A percentile compares a stretch with the other conserved stretches of the same genome.
phyloP scores from a whole-genome alignment of 2,329 filamentous ascomycete species.

The Cercospora citrullina region DNA sequence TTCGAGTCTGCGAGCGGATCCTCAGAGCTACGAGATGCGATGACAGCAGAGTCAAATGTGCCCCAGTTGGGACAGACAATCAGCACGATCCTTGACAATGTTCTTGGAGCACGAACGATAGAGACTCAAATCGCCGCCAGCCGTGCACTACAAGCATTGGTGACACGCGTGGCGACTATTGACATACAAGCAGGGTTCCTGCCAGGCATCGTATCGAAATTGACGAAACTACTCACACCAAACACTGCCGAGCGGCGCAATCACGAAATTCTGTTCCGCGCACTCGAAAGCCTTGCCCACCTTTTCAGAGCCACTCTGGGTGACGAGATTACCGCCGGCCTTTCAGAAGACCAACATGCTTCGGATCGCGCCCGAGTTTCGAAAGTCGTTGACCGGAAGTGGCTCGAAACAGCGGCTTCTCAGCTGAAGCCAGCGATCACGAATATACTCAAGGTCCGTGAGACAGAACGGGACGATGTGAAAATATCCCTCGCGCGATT shows the following conservation, averaged over 20 bases:
- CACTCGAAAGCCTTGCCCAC: conserved; percentile 29
- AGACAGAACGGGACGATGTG: conserved; percentile 69
- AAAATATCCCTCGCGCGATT: conserved; percentile 66
- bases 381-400: conserved; percentile 47
- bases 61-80: conserved; percentile 81
- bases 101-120: conserved; percentile 63
- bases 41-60: conserved; percentile 60
- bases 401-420: conserved; percentile 75
- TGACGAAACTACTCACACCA: conserved; percentile 73
- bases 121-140: conserved; percentile 72
- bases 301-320: conserved; percentile 29
- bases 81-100: conserved; percentile 73
- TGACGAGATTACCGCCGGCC: conserved; percentile 6
- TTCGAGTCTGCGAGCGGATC: conserved; percentile 57
- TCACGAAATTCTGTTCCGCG: conserved; percentile 59
- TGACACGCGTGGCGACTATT: conserved; percentile 65
- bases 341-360: neutral
- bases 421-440: conserved; percentile 83
- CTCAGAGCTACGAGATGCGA: conserved; percentile 47
- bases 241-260: conserved; percentile 62
- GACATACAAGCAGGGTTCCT: conserved; percentile 81
- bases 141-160: conserved; percentile 62
- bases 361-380: neutral
- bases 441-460: conserved; percentile 72
- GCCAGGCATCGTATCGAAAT: conserved; percentile 79